These are phyloP conservation scores for Cyberlindnera subsufficiens DNA, from an alignment of 805 yeast genomes.

Conservation along the genomic window DNA sequence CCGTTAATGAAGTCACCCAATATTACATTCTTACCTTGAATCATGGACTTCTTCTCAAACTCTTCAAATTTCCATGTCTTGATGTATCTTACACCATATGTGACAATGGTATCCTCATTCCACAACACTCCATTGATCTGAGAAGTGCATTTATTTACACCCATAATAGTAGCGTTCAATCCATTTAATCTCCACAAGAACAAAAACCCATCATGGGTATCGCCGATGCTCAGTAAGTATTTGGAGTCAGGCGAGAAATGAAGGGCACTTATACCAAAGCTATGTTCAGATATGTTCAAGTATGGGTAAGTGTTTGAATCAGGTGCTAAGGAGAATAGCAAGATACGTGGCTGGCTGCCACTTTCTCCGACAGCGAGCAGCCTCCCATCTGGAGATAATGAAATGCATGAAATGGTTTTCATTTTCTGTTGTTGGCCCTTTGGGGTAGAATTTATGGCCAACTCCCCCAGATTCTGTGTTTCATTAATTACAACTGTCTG, in stretches of 20 bases:
- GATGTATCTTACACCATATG: conserved; percentile 56
- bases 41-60: conserved; percentile 22
- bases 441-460: conserved; percentile 2
- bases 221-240: conserved; percentile 54
- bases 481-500: conserved; percentile 8
- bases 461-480: neutral
- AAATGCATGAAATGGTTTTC: conserved; percentile 49
- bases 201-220: conserved; percentile 63
- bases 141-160: conserved; percentile 60
- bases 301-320: conserved; percentile 43
- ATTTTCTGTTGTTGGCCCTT: conserved; percentile 31
- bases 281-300: conserved; percentile 53
- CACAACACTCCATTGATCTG: conserved; percentile 50
- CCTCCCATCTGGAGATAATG: conserved; percentile 47
- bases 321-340: conserved; percentile 51
- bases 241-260: conserved; percentile 55
- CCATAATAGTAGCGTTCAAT: conserved; percentile 29
- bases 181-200: conserved; percentile 50
- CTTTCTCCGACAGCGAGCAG: conserved; percentile 64
- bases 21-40: conserved; percentile 56
- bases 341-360: conserved; percentile 63
- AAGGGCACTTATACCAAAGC: conserved; percentile 53
- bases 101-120: conserved; percentile 43
- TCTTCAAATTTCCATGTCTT: conserved; percentile 52
- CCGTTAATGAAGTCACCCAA: conserved; percentile 43